A percentile compares a stretch with the other conserved stretches of the same genome.
phyloP scores from a whole-genome alignment of 116 monocot species.

The Zostera marina region DNA sequence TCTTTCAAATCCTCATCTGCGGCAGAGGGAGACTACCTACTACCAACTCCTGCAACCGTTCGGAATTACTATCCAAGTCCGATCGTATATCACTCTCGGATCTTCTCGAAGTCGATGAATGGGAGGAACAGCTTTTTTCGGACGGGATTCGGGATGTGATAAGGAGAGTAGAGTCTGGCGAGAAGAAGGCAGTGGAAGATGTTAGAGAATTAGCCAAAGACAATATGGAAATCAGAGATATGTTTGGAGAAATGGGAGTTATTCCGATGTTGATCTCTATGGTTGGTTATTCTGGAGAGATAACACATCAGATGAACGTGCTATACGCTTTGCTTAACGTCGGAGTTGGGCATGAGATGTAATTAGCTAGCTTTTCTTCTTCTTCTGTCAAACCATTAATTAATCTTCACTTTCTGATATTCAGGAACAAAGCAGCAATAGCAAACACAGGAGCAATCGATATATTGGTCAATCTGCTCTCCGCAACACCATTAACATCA shows the following conservation, averaged over 20 bases:
- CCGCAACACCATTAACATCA: background rate
- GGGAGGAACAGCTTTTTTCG: background rate
- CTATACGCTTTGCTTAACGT: constrained; percentile 86
- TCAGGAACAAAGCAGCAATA: constrained; percentile 82
- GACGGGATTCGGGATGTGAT: constrained; percentile 21
- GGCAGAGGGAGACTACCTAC: constrained; percentile 9
- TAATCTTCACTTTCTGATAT: background rate
- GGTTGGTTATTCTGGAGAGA: background rate
- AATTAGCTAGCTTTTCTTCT: background rate
- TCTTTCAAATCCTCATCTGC: constrained; percentile 41
- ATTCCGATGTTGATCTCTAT: constrained; percentile 50
- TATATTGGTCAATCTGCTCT: constrained; percentile 48
- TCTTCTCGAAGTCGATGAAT: background rate
- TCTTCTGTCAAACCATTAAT: background rate
- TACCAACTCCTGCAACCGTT: background rate
- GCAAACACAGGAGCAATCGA: constrained; percentile 58
- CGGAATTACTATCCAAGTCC: background rate
- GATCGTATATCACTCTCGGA: constrained; percentile 4
- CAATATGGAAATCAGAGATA: constrained; percentile 45
- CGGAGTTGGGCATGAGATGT: constrained; percentile 60
- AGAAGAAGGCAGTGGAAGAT: constrained; percentile 9
- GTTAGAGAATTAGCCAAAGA: constrained; percentile 60
- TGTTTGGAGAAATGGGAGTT: constrained; percentile 61
- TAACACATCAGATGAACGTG: constrained; percentile 6
- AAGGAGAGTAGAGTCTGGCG: constrained; percentile 11